phyloP scores from a whole-genome alignment of 2,329 filamentous ascomycete species.

The Arthrobotrys pseudoclavata region DNA sequence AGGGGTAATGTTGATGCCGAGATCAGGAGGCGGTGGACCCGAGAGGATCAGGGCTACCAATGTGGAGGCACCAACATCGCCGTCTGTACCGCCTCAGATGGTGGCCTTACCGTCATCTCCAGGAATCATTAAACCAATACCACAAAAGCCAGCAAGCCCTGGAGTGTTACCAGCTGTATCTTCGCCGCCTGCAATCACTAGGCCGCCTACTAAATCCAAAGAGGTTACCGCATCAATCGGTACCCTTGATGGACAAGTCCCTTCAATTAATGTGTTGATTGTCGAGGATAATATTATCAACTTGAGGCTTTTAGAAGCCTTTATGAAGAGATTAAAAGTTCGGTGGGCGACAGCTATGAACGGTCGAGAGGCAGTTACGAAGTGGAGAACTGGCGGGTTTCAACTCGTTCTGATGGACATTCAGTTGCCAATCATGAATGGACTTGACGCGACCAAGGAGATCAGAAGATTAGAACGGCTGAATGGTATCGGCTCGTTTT shows the following conservation, averaged over 20 bases:
- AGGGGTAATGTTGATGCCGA: constrained; percentile 53
- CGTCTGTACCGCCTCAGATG: constrained; percentile 44
- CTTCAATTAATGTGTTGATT: constrained; percentile 96
- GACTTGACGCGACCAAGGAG: constrained; percentile 92
- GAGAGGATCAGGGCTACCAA: constrained; percentile 35
- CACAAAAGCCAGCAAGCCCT: constrained; percentile 52
- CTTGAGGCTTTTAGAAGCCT: constrained; percentile 89
- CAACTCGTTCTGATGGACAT: constrained; percentile 99
- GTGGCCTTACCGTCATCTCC: constrained; percentile 53
- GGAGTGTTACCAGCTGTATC: constrained; percentile 24
- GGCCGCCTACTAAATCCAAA: constrained; percentile 37
- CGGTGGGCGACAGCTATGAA: constrained; percentile 98
- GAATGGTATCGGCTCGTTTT: constrained; percentile 93
- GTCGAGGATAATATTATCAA: constrained; percentile 99
- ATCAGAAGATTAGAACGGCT: constrained; percentile 89
- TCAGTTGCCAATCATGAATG: constrained; percentile 95
- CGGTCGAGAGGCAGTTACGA: constrained; percentile 89
- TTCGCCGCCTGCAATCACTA: constrained; percentile 39
- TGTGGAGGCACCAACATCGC: constrained; percentile 45
- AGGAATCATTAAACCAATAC: constrained; percentile 43
- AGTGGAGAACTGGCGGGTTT: constrained; percentile 93
- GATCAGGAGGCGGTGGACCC: constrained; percentile 25
- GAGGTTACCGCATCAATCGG: constrained; percentile 66
- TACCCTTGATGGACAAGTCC: constrained; percentile 80
- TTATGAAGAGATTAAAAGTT: constrained; percentile 95